Evolutionary conservation across 2,329 filamentous ascomycete species (phyloP).

Genomic region (Neospermospora avenae): DNA sequence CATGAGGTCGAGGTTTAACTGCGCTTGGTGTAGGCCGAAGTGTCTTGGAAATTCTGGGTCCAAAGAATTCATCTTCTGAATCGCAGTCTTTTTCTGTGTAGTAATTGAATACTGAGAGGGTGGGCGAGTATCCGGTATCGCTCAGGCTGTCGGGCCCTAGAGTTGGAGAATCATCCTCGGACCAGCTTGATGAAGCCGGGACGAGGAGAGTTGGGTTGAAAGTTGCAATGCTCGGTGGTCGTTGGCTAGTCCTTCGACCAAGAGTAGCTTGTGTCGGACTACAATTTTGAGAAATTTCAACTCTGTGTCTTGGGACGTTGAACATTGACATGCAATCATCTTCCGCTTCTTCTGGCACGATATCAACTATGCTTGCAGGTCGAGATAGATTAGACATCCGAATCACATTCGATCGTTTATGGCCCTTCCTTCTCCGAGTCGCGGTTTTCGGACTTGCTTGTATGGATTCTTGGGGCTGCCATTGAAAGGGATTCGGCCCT

Average conservation of each 20-base stretch:
- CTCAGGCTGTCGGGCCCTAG: constrained; percentile 1
- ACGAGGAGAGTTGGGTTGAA: constrained; percentile 25
- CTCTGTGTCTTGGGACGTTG: constrained; percentile 8
- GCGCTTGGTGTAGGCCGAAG: neutral
- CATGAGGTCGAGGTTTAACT: constrained; percentile 15
- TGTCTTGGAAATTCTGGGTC: neutral
- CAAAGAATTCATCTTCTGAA: constrained; percentile 27
- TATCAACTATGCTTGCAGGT: constrained; percentile 23
- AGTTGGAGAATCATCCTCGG: constrained; percentile 3
- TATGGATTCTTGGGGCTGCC: constrained; percentile 25
- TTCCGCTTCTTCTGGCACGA: constrained; percentile 28
- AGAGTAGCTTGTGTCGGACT: constrained; percentile 18
- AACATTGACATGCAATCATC: constrained; percentile 17
- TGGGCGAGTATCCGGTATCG: constrained; percentile 20
- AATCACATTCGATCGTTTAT: constrained; percentile 28
- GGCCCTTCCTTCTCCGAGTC: constrained; percentile 21
- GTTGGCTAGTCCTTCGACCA: constrained; percentile 3
- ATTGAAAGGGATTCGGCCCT: constrained; percentile 28
- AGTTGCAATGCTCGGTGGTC: constrained; percentile 23
- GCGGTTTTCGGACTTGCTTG: constrained; percentile 14
- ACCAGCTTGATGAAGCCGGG: constrained; percentile 6
- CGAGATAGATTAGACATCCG: constrained; percentile 28
- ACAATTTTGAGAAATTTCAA: constrained; percentile 16
- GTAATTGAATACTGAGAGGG: constrained; percentile 25
- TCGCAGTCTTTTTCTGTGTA: constrained; percentile 15